Conservation (phyloP, 345 rosid species). For the Eucalyptus decipiens region DNA sequence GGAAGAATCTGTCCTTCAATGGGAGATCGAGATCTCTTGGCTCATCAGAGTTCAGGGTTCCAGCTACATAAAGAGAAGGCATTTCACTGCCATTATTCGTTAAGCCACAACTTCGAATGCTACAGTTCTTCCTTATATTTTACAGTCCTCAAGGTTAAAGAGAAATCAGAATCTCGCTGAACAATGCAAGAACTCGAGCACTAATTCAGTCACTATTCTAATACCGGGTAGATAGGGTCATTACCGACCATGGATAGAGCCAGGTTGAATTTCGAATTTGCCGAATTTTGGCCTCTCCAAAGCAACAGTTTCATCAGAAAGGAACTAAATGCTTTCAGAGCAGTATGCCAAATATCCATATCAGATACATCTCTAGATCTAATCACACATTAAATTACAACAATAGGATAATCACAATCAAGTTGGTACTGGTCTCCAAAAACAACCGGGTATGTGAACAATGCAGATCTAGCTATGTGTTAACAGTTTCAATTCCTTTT, state of each 20-base stretch:
- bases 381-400: not conserved
- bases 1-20: slow-evolving; percentile 49
- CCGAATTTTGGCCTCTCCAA: not conserved
- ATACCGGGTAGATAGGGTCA: not conserved
- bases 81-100: not conserved
- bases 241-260: not conserved
- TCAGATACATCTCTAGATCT: not conserved
- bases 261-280: not conserved
- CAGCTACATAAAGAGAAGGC: slow-evolving; percentile 39
- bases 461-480: not conserved
- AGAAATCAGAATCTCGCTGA: not conserved
- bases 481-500: not conserved
- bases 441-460: not conserved
- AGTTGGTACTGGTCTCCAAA: not conserved
- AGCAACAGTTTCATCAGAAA: not conserved
- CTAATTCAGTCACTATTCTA: not conserved
- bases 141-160: not conserved
- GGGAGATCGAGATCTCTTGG: slow-evolving; percentile 57
- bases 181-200: not conserved
- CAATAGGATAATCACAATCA: not conserved
- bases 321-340: not conserved
- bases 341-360: not conserved
- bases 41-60: slow-evolving; percentile 80
- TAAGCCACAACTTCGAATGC: not conserved
- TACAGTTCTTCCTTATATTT: not conserved